Percentiles rank a stretch among this genome's conserved stretches.
Evolutionary conservation across 805 yeast species (phyloP).

Genomic region (Yamadazyma akitaensis): DNA sequence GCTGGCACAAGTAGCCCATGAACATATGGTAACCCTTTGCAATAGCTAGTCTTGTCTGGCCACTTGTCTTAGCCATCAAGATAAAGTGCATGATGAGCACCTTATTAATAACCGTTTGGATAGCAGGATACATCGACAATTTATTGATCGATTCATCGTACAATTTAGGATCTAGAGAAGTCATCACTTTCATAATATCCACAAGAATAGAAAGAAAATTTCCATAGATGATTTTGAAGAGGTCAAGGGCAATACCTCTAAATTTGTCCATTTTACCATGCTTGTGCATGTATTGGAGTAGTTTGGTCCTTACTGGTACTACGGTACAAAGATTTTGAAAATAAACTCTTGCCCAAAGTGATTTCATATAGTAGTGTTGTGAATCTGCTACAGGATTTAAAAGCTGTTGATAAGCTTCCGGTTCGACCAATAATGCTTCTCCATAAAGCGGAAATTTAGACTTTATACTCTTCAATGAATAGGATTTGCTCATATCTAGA

Average conservation of each 20-base stretch:
- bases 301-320: not conserved
- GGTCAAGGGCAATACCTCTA: not conserved
- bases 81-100: conserved; percentile 24
- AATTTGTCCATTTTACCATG: not conserved
- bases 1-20: conserved; percentile 1
- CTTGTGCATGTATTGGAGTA: not conserved
- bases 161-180: not conserved
- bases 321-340: not conserved
- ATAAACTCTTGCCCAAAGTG: not conserved
- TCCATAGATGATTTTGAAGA: not conserved
- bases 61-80: conserved; percentile 9
- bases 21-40: not conserved
- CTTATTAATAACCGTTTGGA: conserved; percentile 38
- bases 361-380: conserved; percentile 1
- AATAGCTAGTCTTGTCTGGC: conserved; percentile 1
- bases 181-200: not conserved
- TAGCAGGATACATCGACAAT: conserved; percentile 5
- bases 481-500: not conserved
- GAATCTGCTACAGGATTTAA: not conserved
- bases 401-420: not conserved
- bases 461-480: not conserved
- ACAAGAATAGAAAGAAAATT: not conserved
- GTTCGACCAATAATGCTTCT: not conserved
- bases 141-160: not conserved
- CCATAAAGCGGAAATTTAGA: not conserved